Conservation (phyloP, 2,329 filamentous ascomycete species). For the Colletotrichum somersetense region DNA sequence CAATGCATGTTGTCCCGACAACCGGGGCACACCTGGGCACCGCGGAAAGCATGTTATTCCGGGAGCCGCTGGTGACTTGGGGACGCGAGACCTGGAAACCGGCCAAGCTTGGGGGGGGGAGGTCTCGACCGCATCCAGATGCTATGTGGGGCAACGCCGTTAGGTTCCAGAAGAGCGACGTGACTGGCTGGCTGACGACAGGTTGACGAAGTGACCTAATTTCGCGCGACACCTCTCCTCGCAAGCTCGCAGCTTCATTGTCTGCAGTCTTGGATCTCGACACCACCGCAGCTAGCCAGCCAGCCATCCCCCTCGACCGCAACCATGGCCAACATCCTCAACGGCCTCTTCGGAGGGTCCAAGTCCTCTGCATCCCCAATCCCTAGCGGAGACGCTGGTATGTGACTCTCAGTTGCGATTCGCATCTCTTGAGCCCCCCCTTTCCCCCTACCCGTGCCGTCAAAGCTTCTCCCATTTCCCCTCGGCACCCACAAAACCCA, state of each 20-base stretch:
- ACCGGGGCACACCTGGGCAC: neutral
- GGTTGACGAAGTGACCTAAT: slow-evolving; percentile 39
- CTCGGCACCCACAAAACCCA: slow-evolving; percentile 39
- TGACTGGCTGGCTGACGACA: slow-evolving; percentile 38
- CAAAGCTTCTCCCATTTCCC: slow-evolving; percentile 34
- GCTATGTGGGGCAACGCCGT: slow-evolving; percentile 31
- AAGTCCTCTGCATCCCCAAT: slow-evolving; percentile 68
- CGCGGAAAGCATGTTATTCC: slow-evolving; percentile 22
- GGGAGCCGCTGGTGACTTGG: slow-evolving; percentile 17
- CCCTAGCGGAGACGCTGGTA: slow-evolving; percentile 73
- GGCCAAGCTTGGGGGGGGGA: neutral
- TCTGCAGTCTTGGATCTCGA: slow-evolving; percentile 40
- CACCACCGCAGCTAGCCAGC: slow-evolving; percentile 43
- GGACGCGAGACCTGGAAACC: slow-evolving; percentile 10
- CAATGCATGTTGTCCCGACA: slow-evolving; percentile 25
- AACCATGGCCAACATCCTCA: slow-evolving; percentile 71
- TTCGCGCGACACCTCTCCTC: slow-evolving; percentile 40
- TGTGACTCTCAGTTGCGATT: slow-evolving; percentile 48
- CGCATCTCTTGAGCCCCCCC: neutral
- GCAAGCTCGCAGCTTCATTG: slow-evolving; percentile 39
- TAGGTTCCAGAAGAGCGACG: slow-evolving; percentile 38
- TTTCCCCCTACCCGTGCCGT: slow-evolving; percentile 3
- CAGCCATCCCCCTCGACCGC: slow-evolving; percentile 42
- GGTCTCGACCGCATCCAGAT: slow-evolving; percentile 34
- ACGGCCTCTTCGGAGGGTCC: slow-evolving; percentile 76